Conservation (phyloP, 2,329 filamentous ascomycete genomes). For the Leptodontidium sp. region DNA sequence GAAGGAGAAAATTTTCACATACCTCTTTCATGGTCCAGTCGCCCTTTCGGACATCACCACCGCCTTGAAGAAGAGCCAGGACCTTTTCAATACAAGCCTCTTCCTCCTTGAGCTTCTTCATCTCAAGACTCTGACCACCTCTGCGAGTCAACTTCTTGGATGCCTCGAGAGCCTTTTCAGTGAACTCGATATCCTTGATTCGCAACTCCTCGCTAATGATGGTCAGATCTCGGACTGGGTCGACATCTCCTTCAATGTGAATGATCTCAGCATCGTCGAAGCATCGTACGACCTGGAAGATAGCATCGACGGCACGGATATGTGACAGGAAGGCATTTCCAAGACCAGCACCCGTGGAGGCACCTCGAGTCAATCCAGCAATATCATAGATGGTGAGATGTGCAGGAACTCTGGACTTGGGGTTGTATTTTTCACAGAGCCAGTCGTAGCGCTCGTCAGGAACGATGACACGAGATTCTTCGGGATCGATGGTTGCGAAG, state of each 20-base stretch:
- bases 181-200: slow-evolving; percentile 98
- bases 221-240: slow-evolving; percentile 90
- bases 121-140: slow-evolving; percentile 94
- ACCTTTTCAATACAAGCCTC: slow-evolving; percentile 94
- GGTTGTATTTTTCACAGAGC: slow-evolving; percentile 95
- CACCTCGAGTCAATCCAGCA: slow-evolving; percentile 92
- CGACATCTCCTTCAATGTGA: slow-evolving; percentile 98
- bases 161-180: slow-evolving; percentile 92
- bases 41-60: slow-evolving; percentile 93
- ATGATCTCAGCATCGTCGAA: slow-evolving; percentile 99
- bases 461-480: slow-evolving; percentile 96
- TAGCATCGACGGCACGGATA: slow-evolving; percentile 96
- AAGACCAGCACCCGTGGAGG: slow-evolving; percentile 95
- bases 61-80: slow-evolving; percentile 80
- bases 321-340: slow-evolving; percentile 98
- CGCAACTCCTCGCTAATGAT: slow-evolving; percentile 97
- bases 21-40: slow-evolving; percentile 96
- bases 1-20: slow-evolving; percentile 53
- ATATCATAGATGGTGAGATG: slow-evolving; percentile 99
- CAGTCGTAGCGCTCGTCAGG: slow-evolving; percentile 96
- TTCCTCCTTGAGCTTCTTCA: slow-evolving; percentile 97
- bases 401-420: slow-evolving; percentile 95
- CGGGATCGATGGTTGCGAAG: slow-evolving; percentile 98
- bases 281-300: slow-evolving; percentile 95
- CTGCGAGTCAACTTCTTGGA: slow-evolving; percentile 93